Evolutionary conservation across 805 yeast species (phyloP), one percentile per base, ranked within the genome.

Genomic region (Wickerhamiella hasegawae): DNA sequence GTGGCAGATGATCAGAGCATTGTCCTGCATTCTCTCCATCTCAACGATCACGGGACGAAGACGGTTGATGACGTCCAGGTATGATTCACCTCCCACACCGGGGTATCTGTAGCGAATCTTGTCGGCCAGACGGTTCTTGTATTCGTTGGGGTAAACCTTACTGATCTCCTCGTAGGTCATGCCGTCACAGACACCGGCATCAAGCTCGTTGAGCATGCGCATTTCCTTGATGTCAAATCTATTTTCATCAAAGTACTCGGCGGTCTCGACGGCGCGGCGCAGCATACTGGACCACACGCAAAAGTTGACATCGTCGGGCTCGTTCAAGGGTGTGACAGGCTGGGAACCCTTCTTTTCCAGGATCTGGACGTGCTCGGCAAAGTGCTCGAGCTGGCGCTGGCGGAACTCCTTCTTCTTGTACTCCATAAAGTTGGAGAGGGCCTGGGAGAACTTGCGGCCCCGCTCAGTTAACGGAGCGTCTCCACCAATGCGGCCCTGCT

Each of bases 51-150:
- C 71, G 1, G 96, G 93, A 40, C 93, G 66, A 38, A 87, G 65
- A 42, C 98, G 66, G 45, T 84, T 82, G 49, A 90, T 77, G 10
- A 90, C 98, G 57, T 87, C 97, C 45, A 87, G 59, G 47, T 87
- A 87, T 0, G 94, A 80, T 56, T 87, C 98, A 14, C 98, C 98
- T 5, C 97, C 96, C 33, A 83, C 80, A 3, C 98, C 98, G 1
- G 97, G 98, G 52, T 87, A 87, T 40, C 98, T 64, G 56, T 87
- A 87, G 14, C 76, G 64, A 46, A 87, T 64, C 56, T 87, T 87
- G 55, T 83, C 78, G 28, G 66, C 62, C 45, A 82, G 58, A 39
- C 97, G 68, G 14, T 83, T 69, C 28, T 68, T 71, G 51, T 76
- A 87, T 54, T 87, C 97, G 25, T 69, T 69, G 0, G 96, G 94